phyloP scores from a whole-genome alignment of 768 basidiomycete genomes.

The Tricholoma sp. region DNA sequence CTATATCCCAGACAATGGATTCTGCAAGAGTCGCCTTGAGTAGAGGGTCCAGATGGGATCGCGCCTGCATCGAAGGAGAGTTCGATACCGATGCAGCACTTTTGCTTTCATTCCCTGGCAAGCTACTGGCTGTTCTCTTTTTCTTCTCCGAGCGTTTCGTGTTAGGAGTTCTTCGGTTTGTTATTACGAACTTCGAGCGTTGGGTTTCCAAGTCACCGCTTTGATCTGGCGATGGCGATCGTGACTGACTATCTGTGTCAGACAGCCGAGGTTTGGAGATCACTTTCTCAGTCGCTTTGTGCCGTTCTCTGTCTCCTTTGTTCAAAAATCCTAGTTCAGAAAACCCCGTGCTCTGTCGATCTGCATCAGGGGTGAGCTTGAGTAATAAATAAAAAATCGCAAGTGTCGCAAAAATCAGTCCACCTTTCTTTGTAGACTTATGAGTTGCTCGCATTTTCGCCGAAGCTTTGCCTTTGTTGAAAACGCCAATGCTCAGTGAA shows the following conservation, averaged over 20 bases:
- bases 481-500: conserved; percentile 40
- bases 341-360: conserved; percentile 22
- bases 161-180: conserved; percentile 4
- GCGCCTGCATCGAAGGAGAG: not conserved
- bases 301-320: conserved; percentile 10
- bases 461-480: conserved; percentile 64
- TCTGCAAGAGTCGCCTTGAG: not conserved
- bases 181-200: not conserved
- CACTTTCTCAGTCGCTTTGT: not conserved
- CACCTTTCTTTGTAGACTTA: conserved; percentile 21
- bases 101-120: not conserved
- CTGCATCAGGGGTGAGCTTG: not conserved
- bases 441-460: conserved; percentile 26
- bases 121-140: not conserved
- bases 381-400: not conserved
- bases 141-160: not conserved
- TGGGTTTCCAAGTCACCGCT: not conserved
- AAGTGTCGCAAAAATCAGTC: not conserved
- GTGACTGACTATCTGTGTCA: not conserved
- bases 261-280: not conserved
- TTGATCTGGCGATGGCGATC: not conserved
- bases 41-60: not conserved
- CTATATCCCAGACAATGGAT: conserved; percentile 29
- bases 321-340: conserved; percentile 46
- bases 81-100: not conserved